Conservation (phyloP, 257 asterid genomes). For the Penstemon barbatus region DNA sequence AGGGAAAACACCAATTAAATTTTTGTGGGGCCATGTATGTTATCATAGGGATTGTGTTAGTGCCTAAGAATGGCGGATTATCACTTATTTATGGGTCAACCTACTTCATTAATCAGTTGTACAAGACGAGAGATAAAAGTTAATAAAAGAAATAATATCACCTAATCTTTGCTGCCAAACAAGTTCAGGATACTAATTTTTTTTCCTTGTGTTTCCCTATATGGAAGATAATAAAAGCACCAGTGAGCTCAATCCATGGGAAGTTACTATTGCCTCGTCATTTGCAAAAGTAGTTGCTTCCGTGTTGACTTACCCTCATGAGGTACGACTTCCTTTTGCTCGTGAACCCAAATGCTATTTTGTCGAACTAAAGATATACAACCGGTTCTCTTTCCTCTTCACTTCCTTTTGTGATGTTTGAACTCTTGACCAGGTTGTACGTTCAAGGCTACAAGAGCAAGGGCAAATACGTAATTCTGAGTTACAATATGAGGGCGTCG, state of each 20-base stretch:
- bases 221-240: constrained; percentile 58
- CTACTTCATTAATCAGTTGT: too few relatives aligned
- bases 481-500: constrained; percentile 61
- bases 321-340: constrained; percentile 50
- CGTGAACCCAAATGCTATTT: constrained; percentile 1
- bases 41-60: too few relatives aligned
- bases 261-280: constrained; percentile 87
- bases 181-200: neutral
- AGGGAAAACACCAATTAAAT: too few relatives aligned
- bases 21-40: too few relatives aligned
- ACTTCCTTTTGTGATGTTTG: neutral
- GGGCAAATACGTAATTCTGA: constrained; percentile 60
- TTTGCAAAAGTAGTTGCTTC: constrained; percentile 83
- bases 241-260: constrained; percentile 58
- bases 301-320: constrained; percentile 85
- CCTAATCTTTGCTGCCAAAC: too few relatives aligned
- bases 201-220: neutral
- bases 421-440: constrained; percentile 62
- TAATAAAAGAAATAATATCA: too few relatives aligned
- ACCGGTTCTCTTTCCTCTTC: neutral
- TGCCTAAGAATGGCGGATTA: too few relatives aligned
- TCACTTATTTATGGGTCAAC: too few relatives aligned
- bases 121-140: too few relatives aligned
- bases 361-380: neutral
- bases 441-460: constrained; percentile 96